Percentiles rank a stretch among this genome's conserved stretches.
Conservation (phyloP, 495 filamentous ascomycete species). For the Opeltia flavorubescens region DNA sequence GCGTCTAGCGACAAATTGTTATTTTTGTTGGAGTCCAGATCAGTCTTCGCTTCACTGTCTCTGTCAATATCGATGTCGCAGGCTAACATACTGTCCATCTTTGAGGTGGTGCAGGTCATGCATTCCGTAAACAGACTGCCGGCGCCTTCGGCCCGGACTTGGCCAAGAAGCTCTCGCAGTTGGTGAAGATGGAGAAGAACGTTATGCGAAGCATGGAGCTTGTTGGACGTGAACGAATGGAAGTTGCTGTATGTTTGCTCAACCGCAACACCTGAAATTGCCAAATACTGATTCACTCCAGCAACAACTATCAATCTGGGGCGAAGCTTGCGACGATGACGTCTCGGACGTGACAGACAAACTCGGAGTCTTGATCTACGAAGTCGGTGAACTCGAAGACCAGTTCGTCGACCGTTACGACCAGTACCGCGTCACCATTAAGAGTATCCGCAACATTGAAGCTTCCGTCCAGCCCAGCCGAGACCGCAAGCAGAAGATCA, state of each 20-base stretch:
- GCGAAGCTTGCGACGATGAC: conserved; percentile 90
- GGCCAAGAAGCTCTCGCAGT: conserved; percentile 88
- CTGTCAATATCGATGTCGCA: not conserved
- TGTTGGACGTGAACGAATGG: conserved; percentile 90
- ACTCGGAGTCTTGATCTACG: conserved; percentile 92
- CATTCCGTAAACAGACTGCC: conserved; percentile 76
- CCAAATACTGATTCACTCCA: conserved; percentile 25
- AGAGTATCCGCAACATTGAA: conserved; percentile 98
- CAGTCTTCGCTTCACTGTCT: not conserved
- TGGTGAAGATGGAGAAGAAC: conserved; percentile 99
- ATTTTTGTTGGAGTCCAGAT: not conserved
- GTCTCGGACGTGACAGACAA: conserved; percentile 99
- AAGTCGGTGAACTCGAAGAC: conserved; percentile 96
- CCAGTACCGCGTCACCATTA: conserved; percentile 97
- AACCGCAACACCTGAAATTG: not conserved
- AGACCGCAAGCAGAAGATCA: conserved; percentile 98
- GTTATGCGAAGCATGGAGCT: conserved; percentile 97
- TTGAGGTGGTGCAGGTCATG: conserved; percentile 59
- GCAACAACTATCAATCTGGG: conserved; percentile 99
- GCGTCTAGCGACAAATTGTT: not conserved
- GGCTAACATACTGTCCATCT: conserved; percentile 17
- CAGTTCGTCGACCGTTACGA: conserved; percentile 97
- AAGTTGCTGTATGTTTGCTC: conserved; percentile 64
- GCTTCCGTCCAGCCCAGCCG: conserved; percentile 94
- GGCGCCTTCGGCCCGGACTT: conserved; percentile 94